Percentiles rank a stretch among this genome's conserved stretches.
These are phyloP conservation scores for Dactylellina leptospora DNA, from an alignment of 2,329 filamentous ascomycete species.

Conservation along the genomic window DNA sequence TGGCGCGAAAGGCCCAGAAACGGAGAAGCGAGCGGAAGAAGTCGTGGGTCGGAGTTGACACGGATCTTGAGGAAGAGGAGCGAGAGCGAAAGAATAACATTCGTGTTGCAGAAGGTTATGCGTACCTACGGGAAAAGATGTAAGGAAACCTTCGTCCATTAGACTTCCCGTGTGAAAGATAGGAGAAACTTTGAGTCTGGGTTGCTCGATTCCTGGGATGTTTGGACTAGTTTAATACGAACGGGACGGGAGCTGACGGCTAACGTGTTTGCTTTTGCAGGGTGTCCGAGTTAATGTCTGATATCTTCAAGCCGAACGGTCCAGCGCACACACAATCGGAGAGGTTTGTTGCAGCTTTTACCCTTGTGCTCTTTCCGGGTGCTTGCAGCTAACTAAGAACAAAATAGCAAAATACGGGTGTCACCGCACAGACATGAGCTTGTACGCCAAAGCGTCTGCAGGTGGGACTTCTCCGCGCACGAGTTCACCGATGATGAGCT, in stretches of 20 bases:
- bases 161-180: constrained; percentile 43
- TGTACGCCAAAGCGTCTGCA: constrained; percentile 75
- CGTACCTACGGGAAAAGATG: constrained; percentile 91
- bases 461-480: constrained; percentile 90
- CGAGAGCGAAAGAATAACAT: constrained; percentile 53
- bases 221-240: constrained; percentile 28
- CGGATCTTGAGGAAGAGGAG: constrained; percentile 63
- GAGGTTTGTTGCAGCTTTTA: constrained; percentile 65
- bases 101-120: constrained; percentile 72
- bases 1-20: constrained; percentile 73
- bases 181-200: constrained; percentile 18
- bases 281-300: constrained; percentile 86
- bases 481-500: constrained; percentile 90
- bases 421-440: constrained; percentile 70
- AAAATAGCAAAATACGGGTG: constrained; percentile 71
- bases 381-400: constrained; percentile 14
- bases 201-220: constrained; percentile 38
- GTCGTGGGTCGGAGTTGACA: constrained; percentile 89
- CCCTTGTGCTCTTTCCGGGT: constrained; percentile 17
- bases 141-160: constrained; percentile 56
- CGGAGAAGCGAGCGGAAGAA: constrained; percentile 78
- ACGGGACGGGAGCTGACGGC: constrained; percentile 35
- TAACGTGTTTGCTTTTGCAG: constrained; percentile 56
- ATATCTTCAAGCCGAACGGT: constrained; percentile 79
- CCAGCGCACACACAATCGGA: constrained; percentile 69